phyloP scores from a whole-genome alignment of 768 basidiomycete species.

The Rhodotorula diobovata region DNA sequence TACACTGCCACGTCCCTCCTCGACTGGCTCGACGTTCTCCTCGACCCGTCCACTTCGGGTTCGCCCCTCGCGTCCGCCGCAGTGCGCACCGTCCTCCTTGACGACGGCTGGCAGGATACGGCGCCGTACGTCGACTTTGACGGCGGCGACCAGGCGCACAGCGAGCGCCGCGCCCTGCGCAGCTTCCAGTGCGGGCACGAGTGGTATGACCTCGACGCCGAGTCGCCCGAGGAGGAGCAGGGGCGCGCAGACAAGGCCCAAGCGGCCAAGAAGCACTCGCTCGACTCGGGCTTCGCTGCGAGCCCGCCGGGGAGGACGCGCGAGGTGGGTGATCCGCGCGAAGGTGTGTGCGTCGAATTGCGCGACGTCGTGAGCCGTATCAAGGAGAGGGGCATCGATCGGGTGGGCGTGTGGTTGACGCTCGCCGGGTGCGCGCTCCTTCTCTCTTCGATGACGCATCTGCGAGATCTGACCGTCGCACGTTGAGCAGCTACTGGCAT shows the following conservation, averaged over 20 bases:
- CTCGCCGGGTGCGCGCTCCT: constrained; percentile 11
- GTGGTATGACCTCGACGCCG: constrained; percentile 17
- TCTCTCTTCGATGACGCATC: not conserved
- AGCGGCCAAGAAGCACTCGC: not conserved
- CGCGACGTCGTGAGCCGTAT: constrained; percentile 16
- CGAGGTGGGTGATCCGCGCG: not conserved
- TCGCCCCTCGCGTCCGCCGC: not conserved
- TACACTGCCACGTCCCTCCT: constrained; percentile 32
- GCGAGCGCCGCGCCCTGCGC: constrained; percentile 6
- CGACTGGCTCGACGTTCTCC: constrained; percentile 13
- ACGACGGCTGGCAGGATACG: constrained; percentile 43
- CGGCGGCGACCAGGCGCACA: not conserved
- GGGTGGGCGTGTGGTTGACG: constrained; percentile 42
- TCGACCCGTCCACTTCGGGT: not conserved
- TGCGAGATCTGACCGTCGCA: not conserved
- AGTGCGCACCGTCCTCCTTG: constrained; percentile 36
- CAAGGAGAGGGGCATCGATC: constrained; percentile 30
- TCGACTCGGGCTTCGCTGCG: constrained; percentile 6
- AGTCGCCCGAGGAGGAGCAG: not conserved
- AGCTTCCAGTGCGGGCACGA: constrained; percentile 25
- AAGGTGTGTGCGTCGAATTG: constrained; percentile 11
- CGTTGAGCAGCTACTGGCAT: constrained; percentile 32
- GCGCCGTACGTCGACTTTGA: not conserved
- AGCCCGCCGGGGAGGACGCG: not conserved
- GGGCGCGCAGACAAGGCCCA: not conserved